Conservation (phyloP, 1,284 basidiomycete species). For the Cryptococcus depauperatus region DNA sequence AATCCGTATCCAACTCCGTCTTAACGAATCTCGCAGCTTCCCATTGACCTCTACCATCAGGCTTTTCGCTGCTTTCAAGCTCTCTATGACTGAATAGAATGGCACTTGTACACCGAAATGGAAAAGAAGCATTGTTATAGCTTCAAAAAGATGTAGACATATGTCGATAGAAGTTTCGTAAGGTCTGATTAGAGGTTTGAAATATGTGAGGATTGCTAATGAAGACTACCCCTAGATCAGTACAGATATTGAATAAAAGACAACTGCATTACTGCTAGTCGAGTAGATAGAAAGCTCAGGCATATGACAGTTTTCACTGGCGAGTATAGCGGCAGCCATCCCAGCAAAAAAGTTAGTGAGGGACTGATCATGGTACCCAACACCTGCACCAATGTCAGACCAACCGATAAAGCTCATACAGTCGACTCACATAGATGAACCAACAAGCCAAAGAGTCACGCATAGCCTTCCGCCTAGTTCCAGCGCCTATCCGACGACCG, state of each 20-base stretch:
- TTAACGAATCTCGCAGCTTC: too few species aligned
- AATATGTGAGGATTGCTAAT: conserved; percentile 15
- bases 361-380: conserved; percentile 9
- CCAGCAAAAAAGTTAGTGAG: conserved; percentile 14
- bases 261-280: conserved; percentile 21
- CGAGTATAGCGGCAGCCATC: conserved; percentile 36
- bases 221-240: conserved; percentile 17
- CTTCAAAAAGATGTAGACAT: conserved; percentile 23
- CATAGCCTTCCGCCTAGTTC: conserved; percentile 25
- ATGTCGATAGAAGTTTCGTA: conserved; percentile 37
- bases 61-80: not conserved
- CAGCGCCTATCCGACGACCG: conserved; percentile 25
- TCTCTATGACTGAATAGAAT: not conserved
- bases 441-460: conserved; percentile 26
- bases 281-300: conserved; percentile 15
- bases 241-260: not conserved
- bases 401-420: not conserved
- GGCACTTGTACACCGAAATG: conserved; percentile 15
- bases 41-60: not conserved
- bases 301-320: conserved; percentile 20
- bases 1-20: not conserved
- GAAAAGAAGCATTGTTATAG: conserved; percentile 12
- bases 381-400: conserved; percentile 11
- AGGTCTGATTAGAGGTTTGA: conserved; percentile 18
- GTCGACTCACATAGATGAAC: conserved; percentile 28